Conservation (phyloP, 2,329 filamentous ascomycete species). For the Pseudocercospora eumusae region DNA sequence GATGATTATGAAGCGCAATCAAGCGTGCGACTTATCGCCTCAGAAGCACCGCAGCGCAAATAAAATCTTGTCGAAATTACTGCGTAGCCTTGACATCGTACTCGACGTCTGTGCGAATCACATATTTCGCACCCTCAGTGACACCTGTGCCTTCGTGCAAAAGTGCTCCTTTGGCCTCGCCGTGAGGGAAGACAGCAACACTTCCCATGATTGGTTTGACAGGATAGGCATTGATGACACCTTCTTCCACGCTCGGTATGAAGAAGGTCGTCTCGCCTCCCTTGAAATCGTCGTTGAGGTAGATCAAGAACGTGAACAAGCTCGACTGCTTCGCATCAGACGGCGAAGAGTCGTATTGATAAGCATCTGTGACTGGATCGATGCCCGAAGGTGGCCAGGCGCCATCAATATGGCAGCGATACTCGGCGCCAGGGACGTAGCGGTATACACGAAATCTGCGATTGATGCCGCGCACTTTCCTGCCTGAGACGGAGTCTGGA, state of each 20-base stretch:
- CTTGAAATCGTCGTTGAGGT: conserved; percentile 71
- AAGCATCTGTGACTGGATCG: conserved; percentile 55
- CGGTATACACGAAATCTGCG: conserved; percentile 70
- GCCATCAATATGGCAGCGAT: conserved; percentile 69
- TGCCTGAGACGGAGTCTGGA: conserved; percentile 57
- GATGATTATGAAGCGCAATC: neutral
- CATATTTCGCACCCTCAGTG: conserved; percentile 65
- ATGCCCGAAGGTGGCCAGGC: conserved; percentile 73
- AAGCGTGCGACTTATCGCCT: neutral
- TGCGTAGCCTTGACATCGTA: conserved; percentile 59
- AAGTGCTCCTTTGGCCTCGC: conserved; percentile 64
- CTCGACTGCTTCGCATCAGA: conserved; percentile 62
- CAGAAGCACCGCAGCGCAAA: too few species aligned
- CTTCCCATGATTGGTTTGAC: conserved; percentile 69
- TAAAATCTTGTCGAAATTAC: neutral
- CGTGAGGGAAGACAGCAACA: conserved; percentile 69
- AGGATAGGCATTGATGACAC: conserved; percentile 68
- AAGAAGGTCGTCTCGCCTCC: conserved; percentile 73
- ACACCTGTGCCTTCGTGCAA: conserved; percentile 72
- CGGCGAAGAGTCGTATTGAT: conserved; percentile 68
- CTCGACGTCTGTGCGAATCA: conserved; percentile 70
- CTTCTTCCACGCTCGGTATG: conserved; percentile 63
- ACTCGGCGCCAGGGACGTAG: conserved; percentile 72
- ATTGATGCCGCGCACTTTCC: conserved; percentile 64
- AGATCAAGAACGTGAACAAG: conserved; percentile 68